Percentiles rank a stretch among this genome's conserved stretches.
Evolutionary conservation across 805 yeast species (phyloP).

Genomic region (Monosporozyma servazzii): DNA sequence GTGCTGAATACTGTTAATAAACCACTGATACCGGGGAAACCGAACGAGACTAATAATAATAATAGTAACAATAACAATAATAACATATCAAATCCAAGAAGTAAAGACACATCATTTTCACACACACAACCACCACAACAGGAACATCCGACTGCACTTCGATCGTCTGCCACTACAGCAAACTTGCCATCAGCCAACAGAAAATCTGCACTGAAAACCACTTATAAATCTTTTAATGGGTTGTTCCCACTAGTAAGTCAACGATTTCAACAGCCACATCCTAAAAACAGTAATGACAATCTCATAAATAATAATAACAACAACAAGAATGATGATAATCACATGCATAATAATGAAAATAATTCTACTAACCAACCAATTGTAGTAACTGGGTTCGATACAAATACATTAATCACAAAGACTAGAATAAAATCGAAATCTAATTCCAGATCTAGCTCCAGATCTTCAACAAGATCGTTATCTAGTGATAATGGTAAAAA

Average conservation of each 20-base stretch:
- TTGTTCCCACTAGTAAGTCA: constrained; percentile 1
- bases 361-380: not conserved
- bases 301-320: not conserved
- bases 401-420: constrained; percentile 14
- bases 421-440: constrained; percentile 1
- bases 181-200: not conserved
- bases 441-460: not conserved
- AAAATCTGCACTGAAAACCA: not conserved
- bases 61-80: not conserved
- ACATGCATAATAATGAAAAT: not conserved
- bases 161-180: not conserved
- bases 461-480: not conserved
- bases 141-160: not conserved
- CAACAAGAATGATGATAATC: not conserved
- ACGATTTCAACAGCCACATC: constrained; percentile 1
- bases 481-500: constrained; percentile 1
- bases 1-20: constrained; percentile 17
- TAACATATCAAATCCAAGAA: no score
- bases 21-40: not conserved
- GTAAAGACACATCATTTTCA: not conserved
- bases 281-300: constrained; percentile 1
- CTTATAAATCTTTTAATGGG: constrained; percentile 1
- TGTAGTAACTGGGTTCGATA: constrained; percentile 21
- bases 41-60: not conserved
- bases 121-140: not conserved